Percentiles rank a stretch among this genome's conserved stretches.
Evolutionary conservation across 768 basidiomycete species (phyloP).

Genomic region (Amanita rimosa): DNA sequence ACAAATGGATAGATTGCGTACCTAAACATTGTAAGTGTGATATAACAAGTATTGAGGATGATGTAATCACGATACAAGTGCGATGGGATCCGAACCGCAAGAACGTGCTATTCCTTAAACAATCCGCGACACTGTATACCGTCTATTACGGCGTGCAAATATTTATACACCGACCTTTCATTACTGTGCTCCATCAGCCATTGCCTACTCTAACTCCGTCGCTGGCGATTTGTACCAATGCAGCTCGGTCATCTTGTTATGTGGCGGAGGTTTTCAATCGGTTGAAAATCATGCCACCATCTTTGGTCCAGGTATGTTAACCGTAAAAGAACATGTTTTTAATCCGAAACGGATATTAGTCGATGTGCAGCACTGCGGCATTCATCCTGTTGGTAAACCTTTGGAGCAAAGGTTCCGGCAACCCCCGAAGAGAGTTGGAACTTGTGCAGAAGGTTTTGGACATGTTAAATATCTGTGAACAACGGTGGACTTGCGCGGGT

Average conservation of each 20-base stretch:
- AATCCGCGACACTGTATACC: slow-evolving; percentile 43
- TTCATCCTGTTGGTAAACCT: slow-evolving; percentile 56
- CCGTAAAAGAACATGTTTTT: neutral
- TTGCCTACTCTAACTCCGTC: slow-evolving; percentile 36
- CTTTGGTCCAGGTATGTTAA: slow-evolving; percentile 23
- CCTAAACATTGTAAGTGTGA: slow-evolving; percentile 37
- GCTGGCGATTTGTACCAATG: slow-evolving; percentile 78
- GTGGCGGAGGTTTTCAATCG: slow-evolving; percentile 45
- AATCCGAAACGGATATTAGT: slow-evolving; percentile 11
- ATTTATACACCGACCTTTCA: slow-evolving; percentile 69
- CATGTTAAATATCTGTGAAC: slow-evolving; percentile 32
- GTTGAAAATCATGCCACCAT: slow-evolving; percentile 20
- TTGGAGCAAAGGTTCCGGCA: slow-evolving; percentile 45
- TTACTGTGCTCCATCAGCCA: slow-evolving; percentile 48
- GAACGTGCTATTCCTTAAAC: slow-evolving; percentile 32
- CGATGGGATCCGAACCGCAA: slow-evolving; percentile 31
- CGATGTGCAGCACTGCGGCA: slow-evolving; percentile 24
- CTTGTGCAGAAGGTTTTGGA: slow-evolving; percentile 53
- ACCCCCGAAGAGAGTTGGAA: slow-evolving; percentile 40
- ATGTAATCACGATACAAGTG: slow-evolving; percentile 15
- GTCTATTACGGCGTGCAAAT: slow-evolving; percentile 48
- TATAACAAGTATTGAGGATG: slow-evolving; percentile 42
- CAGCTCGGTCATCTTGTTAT: slow-evolving; percentile 66
- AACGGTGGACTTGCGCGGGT: slow-evolving; percentile 30
- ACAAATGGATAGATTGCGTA: slow-evolving; percentile 64